These are phyloP conservation scores for Macroventuria anomochaeta DNA, from an alignment of 2,329 filamentous ascomycete species.

Conservation along the genomic window DNA sequence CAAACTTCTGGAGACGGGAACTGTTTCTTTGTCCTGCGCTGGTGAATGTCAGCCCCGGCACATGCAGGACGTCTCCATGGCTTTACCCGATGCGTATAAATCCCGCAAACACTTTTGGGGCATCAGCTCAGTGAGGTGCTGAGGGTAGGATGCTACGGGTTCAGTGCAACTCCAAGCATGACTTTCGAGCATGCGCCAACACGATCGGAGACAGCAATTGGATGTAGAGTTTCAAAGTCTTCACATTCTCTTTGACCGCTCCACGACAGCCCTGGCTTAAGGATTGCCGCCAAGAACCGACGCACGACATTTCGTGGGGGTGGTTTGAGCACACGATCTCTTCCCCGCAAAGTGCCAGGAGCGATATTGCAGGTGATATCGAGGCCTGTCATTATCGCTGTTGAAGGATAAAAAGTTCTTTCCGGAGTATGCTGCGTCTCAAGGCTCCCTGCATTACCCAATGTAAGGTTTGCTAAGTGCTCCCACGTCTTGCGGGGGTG, in stretches of 20 bases:
- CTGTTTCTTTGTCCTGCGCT: conserved; percentile 15
- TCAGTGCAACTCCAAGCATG: background rate
- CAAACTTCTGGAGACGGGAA: conserved; percentile 10
- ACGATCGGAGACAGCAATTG: background rate
- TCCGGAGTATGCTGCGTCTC: background rate
- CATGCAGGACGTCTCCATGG: conserved; percentile 15
- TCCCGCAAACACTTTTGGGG: conserved; percentile 22
- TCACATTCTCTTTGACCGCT: background rate
- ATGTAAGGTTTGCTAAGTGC: background rate
- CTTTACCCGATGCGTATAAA: conserved; percentile 23
- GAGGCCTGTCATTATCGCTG: background rate
- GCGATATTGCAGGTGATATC: background rate
- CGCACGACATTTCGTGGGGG: conserved; percentile 5
- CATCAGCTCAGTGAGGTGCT: conserved; percentile 10
- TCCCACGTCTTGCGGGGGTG: background rate
- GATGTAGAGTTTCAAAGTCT: background rate
- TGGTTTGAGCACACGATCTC: conserved; percentile 6
- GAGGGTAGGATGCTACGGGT: conserved; percentile 1
- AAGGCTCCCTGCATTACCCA: background rate
- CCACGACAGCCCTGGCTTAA: conserved; percentile 15
- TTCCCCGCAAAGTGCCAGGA: conserved; percentile 7
- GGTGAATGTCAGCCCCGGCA: conserved; percentile 6
- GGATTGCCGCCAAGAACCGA: conserved; percentile 25
- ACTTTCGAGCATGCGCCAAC: background rate
- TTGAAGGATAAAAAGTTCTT: background rate